Conservation (phyloP, 139 green algal species). For the Chlamydomonas sp. region DNA sequence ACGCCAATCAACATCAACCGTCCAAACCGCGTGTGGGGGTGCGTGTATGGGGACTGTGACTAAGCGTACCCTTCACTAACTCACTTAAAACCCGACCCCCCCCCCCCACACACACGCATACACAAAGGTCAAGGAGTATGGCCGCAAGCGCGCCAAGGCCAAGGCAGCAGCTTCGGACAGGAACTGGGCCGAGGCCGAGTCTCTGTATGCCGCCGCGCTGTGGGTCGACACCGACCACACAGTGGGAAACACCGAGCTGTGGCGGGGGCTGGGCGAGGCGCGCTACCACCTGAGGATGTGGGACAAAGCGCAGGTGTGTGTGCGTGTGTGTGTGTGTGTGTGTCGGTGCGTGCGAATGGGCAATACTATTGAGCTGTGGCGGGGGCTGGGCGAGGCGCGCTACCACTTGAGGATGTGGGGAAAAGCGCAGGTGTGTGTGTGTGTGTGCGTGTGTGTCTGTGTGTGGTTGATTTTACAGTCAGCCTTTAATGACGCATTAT, state of each 20-base stretch:
- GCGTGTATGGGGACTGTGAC: not conserved
- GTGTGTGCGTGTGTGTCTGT: too few relatives aligned
- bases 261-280: conserved; percentile 30
- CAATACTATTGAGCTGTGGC: conserved; percentile 39
- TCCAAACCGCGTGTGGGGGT: not conserved
- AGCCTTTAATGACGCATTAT: too few relatives aligned
- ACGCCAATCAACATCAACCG: not conserved
- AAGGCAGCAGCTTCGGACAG: conserved; percentile 15
- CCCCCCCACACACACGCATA: not conserved
- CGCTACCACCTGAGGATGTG: conserved; percentile 10
- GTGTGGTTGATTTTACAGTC: too few relatives aligned
- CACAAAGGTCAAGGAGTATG: conserved; percentile 44
- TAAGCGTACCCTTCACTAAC: not conserved
- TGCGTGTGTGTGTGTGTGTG: too few relatives aligned
- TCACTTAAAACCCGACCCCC: not conserved
- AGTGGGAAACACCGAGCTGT: conserved; percentile 31
- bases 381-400: conserved; percentile 27
- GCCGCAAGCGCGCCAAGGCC: conserved; percentile 35
- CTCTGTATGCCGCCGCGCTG: conserved; percentile 3
- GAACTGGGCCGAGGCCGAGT: conserved; percentile 30
- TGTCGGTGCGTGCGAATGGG: too few relatives aligned
- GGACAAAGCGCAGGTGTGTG: not conserved
- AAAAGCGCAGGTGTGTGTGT: too few relatives aligned
- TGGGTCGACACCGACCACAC: conserved; percentile 26
- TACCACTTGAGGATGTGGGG: conserved; percentile 1